Evolutionary conservation across 164 flowering plant genomes (phyloP).

Genomic region (Nymphaea colorata): DNA sequence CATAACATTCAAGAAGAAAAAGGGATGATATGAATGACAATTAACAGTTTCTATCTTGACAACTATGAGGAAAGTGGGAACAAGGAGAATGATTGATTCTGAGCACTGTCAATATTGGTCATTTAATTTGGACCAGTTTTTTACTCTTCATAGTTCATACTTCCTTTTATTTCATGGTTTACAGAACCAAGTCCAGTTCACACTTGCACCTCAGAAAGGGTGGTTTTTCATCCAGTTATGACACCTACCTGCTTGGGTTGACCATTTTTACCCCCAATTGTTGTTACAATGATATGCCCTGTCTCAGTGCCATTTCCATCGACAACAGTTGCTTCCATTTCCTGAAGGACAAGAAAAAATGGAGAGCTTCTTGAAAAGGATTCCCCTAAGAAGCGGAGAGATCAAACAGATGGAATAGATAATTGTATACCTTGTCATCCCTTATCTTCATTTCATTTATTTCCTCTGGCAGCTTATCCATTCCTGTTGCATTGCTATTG

Average conservation of each 20-base stretch:
- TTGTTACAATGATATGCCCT: constrained; percentile 69
- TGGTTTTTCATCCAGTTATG: not conserved
- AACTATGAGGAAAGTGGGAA: no score
- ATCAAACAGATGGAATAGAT: not conserved
- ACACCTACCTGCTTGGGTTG: constrained; percentile 57
- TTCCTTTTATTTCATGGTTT: no score
- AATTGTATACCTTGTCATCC: constrained; percentile 46
- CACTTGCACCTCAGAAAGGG: no score
- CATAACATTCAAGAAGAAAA: no score
- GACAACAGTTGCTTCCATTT: constrained; percentile 60
- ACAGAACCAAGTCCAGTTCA: no score
- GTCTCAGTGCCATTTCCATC: constrained; percentile 71
- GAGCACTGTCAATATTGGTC: no score
- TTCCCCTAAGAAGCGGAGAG: not conserved
- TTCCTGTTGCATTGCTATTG: constrained; percentile 23
- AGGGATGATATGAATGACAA: no score
- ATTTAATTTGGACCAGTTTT: no score
- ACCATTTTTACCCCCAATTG: constrained; percentile 71
- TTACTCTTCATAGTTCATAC: no score
- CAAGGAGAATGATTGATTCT: no score
- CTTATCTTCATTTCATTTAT: constrained; percentile 58
- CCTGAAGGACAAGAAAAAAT: constrained; percentile 14
- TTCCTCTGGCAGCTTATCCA: constrained; percentile 54
- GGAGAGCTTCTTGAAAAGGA: no score
- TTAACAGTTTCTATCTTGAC: no score